Percentiles rank a stretch among this genome's conserved stretches.
phyloP scores from a whole-genome alignment of 1,139 yeast species.

The Pneumocystis canis region DNA sequence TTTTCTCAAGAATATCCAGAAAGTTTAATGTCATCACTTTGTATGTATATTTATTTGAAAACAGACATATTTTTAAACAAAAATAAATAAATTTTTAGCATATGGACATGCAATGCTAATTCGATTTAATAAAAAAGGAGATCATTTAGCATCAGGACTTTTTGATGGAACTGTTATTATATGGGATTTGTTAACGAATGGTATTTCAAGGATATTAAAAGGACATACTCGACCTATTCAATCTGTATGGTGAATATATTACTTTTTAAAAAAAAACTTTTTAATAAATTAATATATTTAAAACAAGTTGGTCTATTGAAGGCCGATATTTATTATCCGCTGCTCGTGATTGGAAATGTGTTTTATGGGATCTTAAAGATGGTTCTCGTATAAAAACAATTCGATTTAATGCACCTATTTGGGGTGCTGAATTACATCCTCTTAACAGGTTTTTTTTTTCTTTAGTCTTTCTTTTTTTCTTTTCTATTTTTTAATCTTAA shows the following conservation, averaged over 20 bases:
- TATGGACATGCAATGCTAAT: slow-evolving; percentile 65
- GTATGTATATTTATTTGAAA: slow-evolving; percentile 11
- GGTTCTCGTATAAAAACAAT: slow-evolving; percentile 33
- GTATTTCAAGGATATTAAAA: slow-evolving; percentile 38
- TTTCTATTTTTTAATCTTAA: not conserved
- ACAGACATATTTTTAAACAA: too few relatives aligned
- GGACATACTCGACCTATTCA: slow-evolving; percentile 67
- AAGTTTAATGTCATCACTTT: slow-evolving; percentile 48
- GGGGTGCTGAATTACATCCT: slow-evolving; percentile 55
- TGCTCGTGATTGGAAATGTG: slow-evolving; percentile 74
- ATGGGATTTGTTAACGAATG: slow-evolving; percentile 59
- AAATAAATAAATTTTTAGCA: slow-evolving; percentile 17
- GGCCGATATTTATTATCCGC: slow-evolving; percentile 60
- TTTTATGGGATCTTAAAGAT: slow-evolving; percentile 60
- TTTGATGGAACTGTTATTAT: slow-evolving; percentile 65
- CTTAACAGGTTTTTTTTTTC: slow-evolving; percentile 25
- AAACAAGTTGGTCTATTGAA: slow-evolving; percentile 50
- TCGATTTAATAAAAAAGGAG: slow-evolving; percentile 63
- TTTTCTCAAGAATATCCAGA: slow-evolving; percentile 91
- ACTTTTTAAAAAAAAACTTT: not conserved
- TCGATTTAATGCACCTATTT: slow-evolving; percentile 53
- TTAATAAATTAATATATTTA: not conserved
- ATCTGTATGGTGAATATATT: slow-evolving; percentile 31
- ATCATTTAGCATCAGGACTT: slow-evolving; percentile 76
- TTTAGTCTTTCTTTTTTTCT: not conserved